Percentiles rank a stretch among this genome's conserved stretches.
These are phyloP conservation scores for Malassezia sp. DNA, from an alignment of 1,284 basidiomycete species.

Conservation along the genomic window DNA sequence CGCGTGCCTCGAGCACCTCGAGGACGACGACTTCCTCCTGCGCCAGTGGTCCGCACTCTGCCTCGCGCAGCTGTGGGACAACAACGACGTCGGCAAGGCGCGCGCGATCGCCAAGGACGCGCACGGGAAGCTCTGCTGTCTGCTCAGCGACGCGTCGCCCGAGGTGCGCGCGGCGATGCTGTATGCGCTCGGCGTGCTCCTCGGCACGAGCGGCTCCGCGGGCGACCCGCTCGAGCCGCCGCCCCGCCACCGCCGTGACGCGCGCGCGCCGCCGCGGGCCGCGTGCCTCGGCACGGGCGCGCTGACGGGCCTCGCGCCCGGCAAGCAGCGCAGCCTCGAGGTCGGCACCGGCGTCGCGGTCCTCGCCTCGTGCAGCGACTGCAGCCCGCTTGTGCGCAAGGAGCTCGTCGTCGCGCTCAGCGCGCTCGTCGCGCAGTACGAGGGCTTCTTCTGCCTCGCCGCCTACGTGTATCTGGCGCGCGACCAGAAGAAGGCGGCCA, in stretches of 20 bases:
- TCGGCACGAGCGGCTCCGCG: constrained; percentile 66
- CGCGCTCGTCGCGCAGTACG: constrained; percentile 86
- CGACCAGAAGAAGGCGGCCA: constrained; percentile 48
- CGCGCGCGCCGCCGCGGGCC: constrained; percentile 31
- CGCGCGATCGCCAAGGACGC: constrained; percentile 69
- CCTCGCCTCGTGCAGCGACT: constrained; percentile 74
- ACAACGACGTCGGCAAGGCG: constrained; percentile 78
- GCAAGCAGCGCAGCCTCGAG: constrained; percentile 57
- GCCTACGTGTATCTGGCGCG: constrained; percentile 87
- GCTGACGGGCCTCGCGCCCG: constrained; percentile 64
- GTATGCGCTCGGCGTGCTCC: constrained; percentile 83
- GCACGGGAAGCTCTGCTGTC: constrained; percentile 71
- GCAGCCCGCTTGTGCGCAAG: constrained; percentile 88
- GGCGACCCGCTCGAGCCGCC: constrained; percentile 29
- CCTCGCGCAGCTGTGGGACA: constrained; percentile 90
- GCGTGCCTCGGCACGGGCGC: constrained; percentile 68
- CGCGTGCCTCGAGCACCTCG: constrained; percentile 68
- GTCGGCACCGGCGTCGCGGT: constrained; percentile 53
- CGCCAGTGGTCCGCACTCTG: constrained; percentile 89
- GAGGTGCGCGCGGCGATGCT: constrained; percentile 85
- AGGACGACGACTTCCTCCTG: constrained; percentile 77
- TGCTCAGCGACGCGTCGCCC: constrained; percentile 76
- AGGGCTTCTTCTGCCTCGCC: constrained; percentile 86
- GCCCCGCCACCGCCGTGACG: constrained; percentile 8
- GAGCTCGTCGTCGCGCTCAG: constrained; percentile 84